These are phyloP conservation scores for Entomophthora muscae DNA, from an alignment of 371 early-diverging fungal genomes.

Conservation along the genomic window DNA sequence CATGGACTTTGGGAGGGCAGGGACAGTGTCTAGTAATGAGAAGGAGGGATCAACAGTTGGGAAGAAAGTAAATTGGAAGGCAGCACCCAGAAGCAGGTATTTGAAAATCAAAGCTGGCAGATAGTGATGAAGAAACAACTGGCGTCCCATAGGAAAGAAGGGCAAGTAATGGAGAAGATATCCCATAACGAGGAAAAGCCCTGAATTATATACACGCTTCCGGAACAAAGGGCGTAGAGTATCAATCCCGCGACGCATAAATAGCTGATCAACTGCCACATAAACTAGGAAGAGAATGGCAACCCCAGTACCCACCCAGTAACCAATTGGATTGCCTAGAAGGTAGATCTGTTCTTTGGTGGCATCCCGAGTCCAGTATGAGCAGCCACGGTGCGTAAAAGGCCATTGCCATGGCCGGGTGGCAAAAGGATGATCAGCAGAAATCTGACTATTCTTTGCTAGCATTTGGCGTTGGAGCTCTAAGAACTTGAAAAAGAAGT, in stretches of 20 bases:
- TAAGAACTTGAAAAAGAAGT: slow-evolving; percentile 61
- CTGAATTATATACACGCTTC: slow-evolving; percentile 35
- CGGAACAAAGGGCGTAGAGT: slow-evolving; percentile 32
- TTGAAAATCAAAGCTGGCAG: slow-evolving; percentile 70
- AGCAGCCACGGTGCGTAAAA: slow-evolving; percentile 72
- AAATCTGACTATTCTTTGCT: slow-evolving; percentile 75
- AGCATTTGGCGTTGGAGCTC: slow-evolving; percentile 86
- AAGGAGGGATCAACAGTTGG: slow-evolving; percentile 26
- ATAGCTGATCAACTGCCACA: slow-evolving; percentile 37
- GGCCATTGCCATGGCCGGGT: slow-evolving; percentile 78
- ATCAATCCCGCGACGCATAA: slow-evolving; percentile 49
- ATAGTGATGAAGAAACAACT: slow-evolving; percentile 95
- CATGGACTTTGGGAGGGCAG: background rate
- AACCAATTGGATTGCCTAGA: slow-evolving; percentile 88
- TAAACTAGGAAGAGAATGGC: slow-evolving; percentile 34
- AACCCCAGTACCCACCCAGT: slow-evolving; percentile 56
- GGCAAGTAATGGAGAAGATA: slow-evolving; percentile 89
- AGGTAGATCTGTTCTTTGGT: slow-evolving; percentile 78
- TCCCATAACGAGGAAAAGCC: slow-evolving; percentile 66
- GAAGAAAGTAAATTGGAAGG: slow-evolving; percentile 44
- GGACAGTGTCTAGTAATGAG: slow-evolving; percentile 1
- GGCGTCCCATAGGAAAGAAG: slow-evolving; percentile 90
- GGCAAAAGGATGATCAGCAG: slow-evolving; percentile 83
- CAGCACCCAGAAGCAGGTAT: slow-evolving; percentile 49
- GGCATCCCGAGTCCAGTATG: slow-evolving; percentile 73